Percentiles rank a stretch among this genome's conserved stretches.
These are phyloP conservation scores for Chlorociboria aeruginascens DNA, from an alignment of 495 filamentous ascomycete genomes.

Conservation along the genomic window DNA sequence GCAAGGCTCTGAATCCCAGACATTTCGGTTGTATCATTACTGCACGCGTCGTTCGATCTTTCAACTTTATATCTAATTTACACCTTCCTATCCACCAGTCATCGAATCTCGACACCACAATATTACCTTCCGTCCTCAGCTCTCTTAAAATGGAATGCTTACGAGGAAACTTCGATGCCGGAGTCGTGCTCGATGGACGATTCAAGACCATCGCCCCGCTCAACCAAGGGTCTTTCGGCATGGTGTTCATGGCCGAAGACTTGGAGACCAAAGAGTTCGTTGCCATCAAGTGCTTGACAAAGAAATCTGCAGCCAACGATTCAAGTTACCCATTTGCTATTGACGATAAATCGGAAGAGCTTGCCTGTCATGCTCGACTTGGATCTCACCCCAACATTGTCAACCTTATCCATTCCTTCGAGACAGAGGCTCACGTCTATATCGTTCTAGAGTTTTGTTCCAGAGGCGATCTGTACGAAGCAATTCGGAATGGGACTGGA, in stretches of 20 bases:
- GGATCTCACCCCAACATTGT: slow-evolving; percentile 83
- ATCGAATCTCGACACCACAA: not conserved
- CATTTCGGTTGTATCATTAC: slow-evolving; percentile 18
- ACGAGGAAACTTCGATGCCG: slow-evolving; percentile 59
- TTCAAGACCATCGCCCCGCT: slow-evolving; percentile 86
- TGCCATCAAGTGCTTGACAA: slow-evolving; percentile 89
- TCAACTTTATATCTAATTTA: slow-evolving; percentile 4
- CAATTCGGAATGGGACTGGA: slow-evolving; percentile 77
- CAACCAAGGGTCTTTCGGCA: slow-evolving; percentile 96
- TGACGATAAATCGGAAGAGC: slow-evolving; percentile 81
- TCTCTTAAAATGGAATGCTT: slow-evolving; percentile 62
- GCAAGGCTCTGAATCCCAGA: slow-evolving; percentile 21
- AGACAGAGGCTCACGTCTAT: slow-evolving; percentile 81
- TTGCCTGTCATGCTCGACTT: slow-evolving; percentile 67
- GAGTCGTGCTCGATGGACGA: slow-evolving; percentile 67
- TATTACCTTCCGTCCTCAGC: slow-evolving; percentile 4
- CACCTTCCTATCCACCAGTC: not conserved
- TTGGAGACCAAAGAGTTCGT: slow-evolving; percentile 60
- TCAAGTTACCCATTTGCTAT: slow-evolving; percentile 43
- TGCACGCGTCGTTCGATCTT: slow-evolving; percentile 8
- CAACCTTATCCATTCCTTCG: slow-evolving; percentile 82
- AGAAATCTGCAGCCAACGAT: slow-evolving; percentile 45
- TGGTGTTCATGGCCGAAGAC: slow-evolving; percentile 91
- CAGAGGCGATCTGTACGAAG: slow-evolving; percentile 96
- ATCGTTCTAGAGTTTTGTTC: slow-evolving; percentile 91